These are phyloP conservation scores for Elongisporangium senticosum DNA, from an alignment of 352 stramenopile genomes.

Conservation along the genomic window DNA sequence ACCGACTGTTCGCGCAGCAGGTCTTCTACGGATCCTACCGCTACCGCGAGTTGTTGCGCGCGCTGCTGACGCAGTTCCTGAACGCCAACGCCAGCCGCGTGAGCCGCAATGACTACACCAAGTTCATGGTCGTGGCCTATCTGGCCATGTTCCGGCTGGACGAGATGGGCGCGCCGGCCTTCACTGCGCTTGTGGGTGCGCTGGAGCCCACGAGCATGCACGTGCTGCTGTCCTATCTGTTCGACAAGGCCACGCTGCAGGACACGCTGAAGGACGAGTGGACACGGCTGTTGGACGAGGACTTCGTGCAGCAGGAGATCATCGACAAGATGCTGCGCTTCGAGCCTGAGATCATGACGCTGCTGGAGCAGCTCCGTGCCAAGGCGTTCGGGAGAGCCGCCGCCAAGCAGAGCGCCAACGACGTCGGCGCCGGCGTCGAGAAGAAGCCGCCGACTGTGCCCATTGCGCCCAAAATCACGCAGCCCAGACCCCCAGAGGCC, in stretches of 20 bases:
- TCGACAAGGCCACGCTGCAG: conserved; percentile 59
- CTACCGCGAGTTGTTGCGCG: conserved; percentile 82
- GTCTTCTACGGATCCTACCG: conserved; percentile 88
- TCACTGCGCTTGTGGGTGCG: conserved; percentile 47
- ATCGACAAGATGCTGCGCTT: conserved; percentile 54
- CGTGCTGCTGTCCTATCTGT: conserved; percentile 83
- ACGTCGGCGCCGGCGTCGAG: conserved; percentile 25
- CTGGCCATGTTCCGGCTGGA: conserved; percentile 87
- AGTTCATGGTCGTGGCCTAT: conserved; percentile 89
- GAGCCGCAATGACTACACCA: conserved; percentile 83
- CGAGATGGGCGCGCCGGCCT: conserved; percentile 68
- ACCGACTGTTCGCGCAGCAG: conserved; percentile 79
- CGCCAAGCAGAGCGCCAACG: conserved; percentile 35
- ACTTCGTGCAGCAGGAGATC: conserved; percentile 78
- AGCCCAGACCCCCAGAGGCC: conserved; percentile 60
- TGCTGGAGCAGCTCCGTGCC: conserved; percentile 51
- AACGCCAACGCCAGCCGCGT: conserved; percentile 71
- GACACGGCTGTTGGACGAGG: conserved; percentile 74
- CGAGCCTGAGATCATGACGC: conserved; percentile 23
- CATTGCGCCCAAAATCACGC: conserved; percentile 81
- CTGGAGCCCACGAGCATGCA: conserved; percentile 86
- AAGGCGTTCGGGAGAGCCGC: conserved; percentile 59
- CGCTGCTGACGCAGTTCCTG: conserved; percentile 79
- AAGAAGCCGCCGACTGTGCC: conserved; percentile 64
- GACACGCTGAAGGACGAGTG: conserved; percentile 74